These are phyloP conservation scores for Lathyrus sativus DNA, from an alignment of 306 rosid genomes.

Conservation along the genomic window DNA sequence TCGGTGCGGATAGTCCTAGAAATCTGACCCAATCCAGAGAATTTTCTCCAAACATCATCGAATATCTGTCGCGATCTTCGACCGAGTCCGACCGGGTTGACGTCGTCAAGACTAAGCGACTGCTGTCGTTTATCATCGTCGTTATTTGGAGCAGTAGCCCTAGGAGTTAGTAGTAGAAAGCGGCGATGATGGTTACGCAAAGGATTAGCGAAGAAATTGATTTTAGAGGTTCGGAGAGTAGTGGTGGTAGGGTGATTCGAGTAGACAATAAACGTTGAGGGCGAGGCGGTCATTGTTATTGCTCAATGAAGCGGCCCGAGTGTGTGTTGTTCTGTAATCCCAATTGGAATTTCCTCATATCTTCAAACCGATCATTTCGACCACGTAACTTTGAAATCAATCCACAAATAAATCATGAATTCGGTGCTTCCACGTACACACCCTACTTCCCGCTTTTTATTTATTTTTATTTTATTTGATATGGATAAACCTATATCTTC, in stretches of 20 bases:
- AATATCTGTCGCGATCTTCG: constrained; percentile 80
- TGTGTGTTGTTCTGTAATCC: too few relatives aligned
- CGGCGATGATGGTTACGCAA: not conserved
- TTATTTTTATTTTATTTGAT: too few relatives aligned
- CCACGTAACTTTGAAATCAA: not conserved
- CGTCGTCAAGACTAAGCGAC: constrained; percentile 73
- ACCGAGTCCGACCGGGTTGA: constrained; percentile 91
- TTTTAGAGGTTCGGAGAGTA: not conserved
- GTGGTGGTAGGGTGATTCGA: not conserved
- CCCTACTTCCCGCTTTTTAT: too few relatives aligned
- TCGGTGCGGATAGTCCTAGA: constrained; percentile 75
- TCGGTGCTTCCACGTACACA: not conserved
- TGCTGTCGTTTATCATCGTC: constrained; percentile 27
- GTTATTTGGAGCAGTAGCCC: too few relatives aligned
- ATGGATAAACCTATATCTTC: too few relatives aligned
- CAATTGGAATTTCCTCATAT: too few relatives aligned
- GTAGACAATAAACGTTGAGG: not conserved
- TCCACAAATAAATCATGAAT: not conserved
- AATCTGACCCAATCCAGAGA: constrained; percentile 90
- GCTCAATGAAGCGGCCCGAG: not conserved
- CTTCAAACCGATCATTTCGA: not conserved
- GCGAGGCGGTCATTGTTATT: not conserved
- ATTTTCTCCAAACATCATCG: constrained; percentile 95
- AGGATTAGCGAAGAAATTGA: not conserved
- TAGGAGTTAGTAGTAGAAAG: too few relatives aligned